These are phyloP conservation scores for Beauveria scarabaeidicola DNA, from an alignment of 2,329 filamentous ascomycete species.

Conservation along the genomic window DNA sequence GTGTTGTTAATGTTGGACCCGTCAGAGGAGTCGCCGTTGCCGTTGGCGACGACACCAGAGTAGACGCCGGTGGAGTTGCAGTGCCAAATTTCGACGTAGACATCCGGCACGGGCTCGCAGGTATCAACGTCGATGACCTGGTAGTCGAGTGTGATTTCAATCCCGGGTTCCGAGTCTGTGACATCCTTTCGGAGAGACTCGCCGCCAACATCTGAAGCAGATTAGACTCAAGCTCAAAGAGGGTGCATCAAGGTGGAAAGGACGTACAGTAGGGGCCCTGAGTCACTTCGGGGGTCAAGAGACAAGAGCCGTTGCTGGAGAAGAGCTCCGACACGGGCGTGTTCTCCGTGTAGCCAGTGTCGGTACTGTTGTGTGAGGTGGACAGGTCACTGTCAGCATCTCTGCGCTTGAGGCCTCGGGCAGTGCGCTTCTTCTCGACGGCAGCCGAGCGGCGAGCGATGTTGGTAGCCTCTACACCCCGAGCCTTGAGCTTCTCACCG, in stretches of 20 bases:
- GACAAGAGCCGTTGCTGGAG: constrained; percentile 32
- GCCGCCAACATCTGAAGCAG: constrained; percentile 21
- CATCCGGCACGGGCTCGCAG: constrained; percentile 29
- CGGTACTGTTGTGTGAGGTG: constrained; percentile 30
- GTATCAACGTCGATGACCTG: constrained; percentile 35
- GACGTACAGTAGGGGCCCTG: constrained; percentile 37
- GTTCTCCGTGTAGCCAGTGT: constrained; percentile 22
- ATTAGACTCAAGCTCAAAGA: not conserved
- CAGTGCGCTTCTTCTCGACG: constrained; percentile 33
- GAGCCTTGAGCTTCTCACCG: constrained; percentile 35
- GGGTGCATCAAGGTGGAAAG: not conserved
- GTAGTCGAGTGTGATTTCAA: constrained; percentile 32
- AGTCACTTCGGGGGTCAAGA: constrained; percentile 41
- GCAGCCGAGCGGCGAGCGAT: constrained; percentile 34
- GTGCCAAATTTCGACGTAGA: constrained; percentile 37
- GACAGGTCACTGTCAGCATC: constrained; percentile 25
- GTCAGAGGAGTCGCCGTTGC: constrained; percentile 36
- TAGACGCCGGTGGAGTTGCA: constrained; percentile 38
- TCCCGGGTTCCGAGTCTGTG: constrained; percentile 31
- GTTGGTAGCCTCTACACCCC: constrained; percentile 36
- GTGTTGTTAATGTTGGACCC: constrained; percentile 24
- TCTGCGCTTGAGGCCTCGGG: constrained; percentile 25
- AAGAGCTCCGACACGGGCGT: constrained; percentile 28
- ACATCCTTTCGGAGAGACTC: constrained; percentile 28
- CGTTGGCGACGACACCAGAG: constrained; percentile 28